Evolutionary conservation across 192 early-diverging fungal species (phyloP).

Genomic region (Coemansia sp.): DNA sequence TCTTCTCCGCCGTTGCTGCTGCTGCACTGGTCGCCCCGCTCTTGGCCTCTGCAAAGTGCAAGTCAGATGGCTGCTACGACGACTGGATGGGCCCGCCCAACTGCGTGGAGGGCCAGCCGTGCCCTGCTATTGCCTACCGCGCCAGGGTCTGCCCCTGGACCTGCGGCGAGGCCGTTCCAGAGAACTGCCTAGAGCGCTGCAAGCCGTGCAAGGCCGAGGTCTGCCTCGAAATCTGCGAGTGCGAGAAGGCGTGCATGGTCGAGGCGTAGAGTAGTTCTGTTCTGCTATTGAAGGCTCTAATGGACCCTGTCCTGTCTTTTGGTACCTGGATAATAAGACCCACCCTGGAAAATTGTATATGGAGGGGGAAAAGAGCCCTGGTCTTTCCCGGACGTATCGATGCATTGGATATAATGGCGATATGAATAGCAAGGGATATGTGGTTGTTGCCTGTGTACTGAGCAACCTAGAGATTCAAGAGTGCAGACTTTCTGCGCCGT

Average conservation of each 20-base stretch:
- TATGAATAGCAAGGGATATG: too few species aligned
- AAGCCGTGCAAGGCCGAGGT: conserved; percentile 25
- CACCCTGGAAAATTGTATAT: too few species aligned
- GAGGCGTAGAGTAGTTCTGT: neutral
- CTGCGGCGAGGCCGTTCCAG: conserved; percentile 18
- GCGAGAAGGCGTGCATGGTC: conserved; percentile 35
- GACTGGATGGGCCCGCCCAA: conserved; percentile 5
- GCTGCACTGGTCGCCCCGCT: conserved; percentile 1
- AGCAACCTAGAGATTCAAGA: conserved; percentile 12
- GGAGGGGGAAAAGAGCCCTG: too few species aligned
- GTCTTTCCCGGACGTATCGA: too few species aligned
- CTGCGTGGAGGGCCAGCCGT: conserved; percentile 10
- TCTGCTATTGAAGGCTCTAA: neutral
- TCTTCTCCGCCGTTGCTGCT: neutral
- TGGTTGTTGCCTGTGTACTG: neutral
- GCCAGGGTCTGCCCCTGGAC: conserved; percentile 28
- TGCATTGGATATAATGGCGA: too few species aligned
- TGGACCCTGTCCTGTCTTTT: neutral
- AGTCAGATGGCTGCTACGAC: conserved; percentile 22
- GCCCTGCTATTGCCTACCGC: conserved; percentile 13
- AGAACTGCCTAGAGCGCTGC: conserved; percentile 31
- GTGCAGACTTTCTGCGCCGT: conserved; percentile 30
- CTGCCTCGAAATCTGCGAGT: conserved; percentile 29
- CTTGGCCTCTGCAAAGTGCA: conserved; percentile 12
- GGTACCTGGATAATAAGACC: too few species aligned